Evolutionary conservation across 306 rosid species (phyloP).

Genomic region (Fragaria nilgerrensis): DNA sequence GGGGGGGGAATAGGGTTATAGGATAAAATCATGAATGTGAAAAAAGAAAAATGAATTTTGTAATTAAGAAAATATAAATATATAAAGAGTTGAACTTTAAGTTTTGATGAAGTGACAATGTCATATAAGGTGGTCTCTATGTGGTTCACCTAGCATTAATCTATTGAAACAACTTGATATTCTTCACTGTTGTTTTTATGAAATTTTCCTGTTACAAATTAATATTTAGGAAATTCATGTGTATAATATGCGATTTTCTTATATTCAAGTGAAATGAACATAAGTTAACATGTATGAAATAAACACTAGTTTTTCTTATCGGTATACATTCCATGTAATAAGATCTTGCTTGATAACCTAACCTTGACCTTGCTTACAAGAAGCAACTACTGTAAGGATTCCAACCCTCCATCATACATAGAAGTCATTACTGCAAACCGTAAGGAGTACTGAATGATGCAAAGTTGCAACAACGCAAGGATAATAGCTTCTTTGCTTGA

Average conservation of each 20-base stretch:
- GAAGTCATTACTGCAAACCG: neutral
- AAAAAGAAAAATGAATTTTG: no score
- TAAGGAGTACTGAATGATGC: neutral
- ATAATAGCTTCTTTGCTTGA: neutral
- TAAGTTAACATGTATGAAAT: neutral
- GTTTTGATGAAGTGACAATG: no score
- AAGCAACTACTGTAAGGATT: neutral
- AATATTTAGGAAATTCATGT: neutral
- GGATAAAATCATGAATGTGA: no score
- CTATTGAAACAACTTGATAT: no score
- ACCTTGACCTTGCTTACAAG: neutral
- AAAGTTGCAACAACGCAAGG: neutral
- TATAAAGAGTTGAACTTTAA: no score
- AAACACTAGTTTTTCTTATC: neutral
- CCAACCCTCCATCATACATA: neutral
- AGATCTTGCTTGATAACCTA: neutral
- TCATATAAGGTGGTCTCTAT: no score
- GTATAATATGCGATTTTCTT: neutral
- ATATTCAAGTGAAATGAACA: neutral
- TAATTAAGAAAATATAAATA: no score
- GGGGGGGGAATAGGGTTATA: no score
- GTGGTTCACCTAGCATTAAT: no score
- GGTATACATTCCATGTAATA: neutral
- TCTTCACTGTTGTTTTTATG: no score
- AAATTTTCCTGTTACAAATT: neutral